These are phyloP conservation scores for Gyromitra esculenta DNA, from an alignment of 2,329 filamentous ascomycete genomes.

Conservation along the genomic window DNA sequence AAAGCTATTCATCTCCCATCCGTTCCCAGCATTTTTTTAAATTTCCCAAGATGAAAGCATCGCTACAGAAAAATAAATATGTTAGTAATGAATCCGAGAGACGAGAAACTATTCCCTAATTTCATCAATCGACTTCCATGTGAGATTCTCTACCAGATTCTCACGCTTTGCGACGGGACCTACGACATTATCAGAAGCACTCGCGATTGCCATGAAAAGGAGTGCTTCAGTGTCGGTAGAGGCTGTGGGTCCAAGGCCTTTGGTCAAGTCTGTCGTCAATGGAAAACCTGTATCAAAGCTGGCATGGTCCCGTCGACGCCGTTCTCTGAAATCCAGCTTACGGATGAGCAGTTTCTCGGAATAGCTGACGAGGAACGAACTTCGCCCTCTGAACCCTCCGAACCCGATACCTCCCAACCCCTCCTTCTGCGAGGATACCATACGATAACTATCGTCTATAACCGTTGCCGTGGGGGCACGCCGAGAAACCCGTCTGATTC, in stretches of 20 bases:
- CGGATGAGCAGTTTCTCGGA: slow-evolving; percentile 22
- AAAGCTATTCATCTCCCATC: no score
- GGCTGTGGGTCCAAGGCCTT: slow-evolving; percentile 22
- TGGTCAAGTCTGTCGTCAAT: slow-evolving; percentile 23
- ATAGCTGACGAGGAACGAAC: neutral
- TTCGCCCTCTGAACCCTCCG: neutral
- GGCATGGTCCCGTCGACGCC: slow-evolving; percentile 20
- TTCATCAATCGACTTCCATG: slow-evolving; percentile 1
- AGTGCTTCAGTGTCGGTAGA: neutral
- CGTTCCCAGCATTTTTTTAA: no score
- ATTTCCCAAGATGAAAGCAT: no score
- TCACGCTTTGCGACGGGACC: slow-evolving; percentile 14
- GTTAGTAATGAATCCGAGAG: neutral
- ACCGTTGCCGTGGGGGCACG: neutral
- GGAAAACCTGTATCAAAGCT: slow-evolving; percentile 1
- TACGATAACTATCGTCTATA: slow-evolving; percentile 23
- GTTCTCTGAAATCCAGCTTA: slow-evolving; percentile 10
- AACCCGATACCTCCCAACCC: neutral
- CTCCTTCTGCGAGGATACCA: slow-evolving; percentile 4
- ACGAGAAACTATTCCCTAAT: neutral
- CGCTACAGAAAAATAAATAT: neutral
- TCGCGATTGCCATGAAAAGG: neutral
- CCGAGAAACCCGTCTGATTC: neutral
- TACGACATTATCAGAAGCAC: slow-evolving; percentile 14
- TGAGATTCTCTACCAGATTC: slow-evolving; percentile 31